Base-by-base conservation (phyloP, 2,329 filamentous ascomycete genomes). In the Penicillium expansum region DNA sequence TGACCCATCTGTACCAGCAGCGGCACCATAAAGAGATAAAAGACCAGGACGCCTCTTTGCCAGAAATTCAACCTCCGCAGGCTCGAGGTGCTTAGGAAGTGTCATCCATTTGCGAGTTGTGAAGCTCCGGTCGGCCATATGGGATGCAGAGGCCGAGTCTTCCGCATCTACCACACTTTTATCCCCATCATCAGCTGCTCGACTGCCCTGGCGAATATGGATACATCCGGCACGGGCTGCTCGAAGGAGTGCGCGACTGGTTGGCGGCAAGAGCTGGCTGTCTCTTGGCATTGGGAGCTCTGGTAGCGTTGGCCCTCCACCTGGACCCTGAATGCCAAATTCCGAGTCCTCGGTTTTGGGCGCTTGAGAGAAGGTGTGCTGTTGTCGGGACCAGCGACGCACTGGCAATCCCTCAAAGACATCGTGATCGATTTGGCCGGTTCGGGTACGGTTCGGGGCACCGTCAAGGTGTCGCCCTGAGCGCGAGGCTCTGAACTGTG, bases 231-330 rank as follows among this genome's bases (percentile, higher is more conserved):
- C 90, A 57, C 92, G 85, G 47, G 91, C 91, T 37, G 90, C 89
- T 55, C 90, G 87, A 14, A 97, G 80, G 5, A 97, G 82, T 62
- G 92, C 90, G 68, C 94, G 90, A 52, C 88, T 93, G 71, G 92
- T 89, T 1, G 87, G 83, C 0, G 90, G 84, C 10, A 97, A 79
- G 32, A 96, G 80, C 56, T 89, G 83, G 30, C 86, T 90, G 71
- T 96, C 93, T 67, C 90, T 89, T 38, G 93, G 93, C 90, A 97
- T 93, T 43, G 90, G 87, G 18, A 91, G 82, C 69, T 96, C 92
- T 47, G 86, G 87, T 84, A 77, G 80, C 7, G 62, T 62, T 30
- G 69, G 65, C 29, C 67, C 67, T 50, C 65, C 66, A 32, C 57
- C 63, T 11, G 68, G 64, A 9, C 67, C 65, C 45, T 69, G 61